phyloP scores from a whole-genome alignment of 2,329 filamentous ascomycete species.

The Phyllosticta citrichinensis region DNA sequence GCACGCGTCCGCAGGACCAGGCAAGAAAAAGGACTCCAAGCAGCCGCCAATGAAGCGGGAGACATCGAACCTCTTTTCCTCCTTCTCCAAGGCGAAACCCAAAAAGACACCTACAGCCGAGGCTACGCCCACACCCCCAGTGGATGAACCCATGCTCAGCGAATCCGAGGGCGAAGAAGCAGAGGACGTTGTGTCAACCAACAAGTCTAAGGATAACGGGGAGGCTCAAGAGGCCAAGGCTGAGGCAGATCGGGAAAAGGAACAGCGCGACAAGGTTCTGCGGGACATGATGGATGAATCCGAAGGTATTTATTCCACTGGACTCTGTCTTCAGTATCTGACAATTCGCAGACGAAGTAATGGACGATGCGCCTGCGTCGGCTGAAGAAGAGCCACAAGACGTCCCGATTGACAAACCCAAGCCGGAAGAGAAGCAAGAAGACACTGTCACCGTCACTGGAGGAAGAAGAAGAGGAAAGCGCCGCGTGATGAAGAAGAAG shows the following conservation, averaged over 20 bases:
- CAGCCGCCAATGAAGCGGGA: constrained; percentile 46
- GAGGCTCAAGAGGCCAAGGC: constrained; percentile 37
- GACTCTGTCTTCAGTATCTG: constrained; percentile 13
- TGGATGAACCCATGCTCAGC: constrained; percentile 19
- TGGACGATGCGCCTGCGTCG: constrained; percentile 43
- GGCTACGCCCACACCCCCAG: constrained; percentile 25
- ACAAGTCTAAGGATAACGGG: constrained; percentile 11
- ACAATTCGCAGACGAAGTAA: constrained; percentile 40
- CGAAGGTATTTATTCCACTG: constrained; percentile 1
- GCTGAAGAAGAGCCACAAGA: constrained; percentile 20
- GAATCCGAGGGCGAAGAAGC: constrained; percentile 19
- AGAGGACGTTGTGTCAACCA: constrained; percentile 37
- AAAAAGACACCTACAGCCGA: constrained; percentile 35
- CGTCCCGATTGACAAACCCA: constrained; percentile 12
- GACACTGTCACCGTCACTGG: constrained; percentile 43
- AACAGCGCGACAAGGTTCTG: constrained; percentile 40
- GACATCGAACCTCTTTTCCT: constrained; percentile 61
- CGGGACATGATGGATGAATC: constrained; percentile 66
- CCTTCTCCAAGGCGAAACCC: constrained; percentile 62
- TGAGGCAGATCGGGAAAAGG: constrained; percentile 40
- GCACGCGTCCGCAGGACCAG: constrained; percentile 13
- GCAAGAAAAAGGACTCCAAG: constrained; percentile 29
- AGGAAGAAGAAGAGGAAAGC: constrained; percentile 63
- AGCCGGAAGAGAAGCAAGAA: constrained; percentile 18
- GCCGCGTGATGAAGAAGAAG: constrained; percentile 79